Evolutionary conservation across 306 rosid genomes (phyloP), one percentile per base, ranked within the genome.

Genomic region (Acmispon strigosus): DNA sequence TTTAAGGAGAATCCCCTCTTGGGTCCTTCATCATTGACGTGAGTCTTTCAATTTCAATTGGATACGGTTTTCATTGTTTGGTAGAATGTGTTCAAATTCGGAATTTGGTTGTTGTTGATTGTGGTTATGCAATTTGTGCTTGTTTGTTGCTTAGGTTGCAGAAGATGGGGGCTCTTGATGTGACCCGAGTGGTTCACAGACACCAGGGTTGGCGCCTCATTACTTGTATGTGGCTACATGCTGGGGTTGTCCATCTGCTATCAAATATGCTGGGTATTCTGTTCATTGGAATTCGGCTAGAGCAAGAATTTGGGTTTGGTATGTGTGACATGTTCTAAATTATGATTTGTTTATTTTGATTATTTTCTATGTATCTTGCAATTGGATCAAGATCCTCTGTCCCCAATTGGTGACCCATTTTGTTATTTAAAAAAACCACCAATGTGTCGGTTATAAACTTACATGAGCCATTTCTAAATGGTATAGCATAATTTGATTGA

Each of bases 301-400:
- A 94, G 84, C 98, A 87, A 83, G 98, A 94, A 79, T 94, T 94
- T 56, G 98, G 97, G 22, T 94, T 94, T 55, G 82, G 98, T 94
- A 88, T 58, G 93, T 79, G 39, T 77, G 32, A 15, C 64, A 18
- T 24, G 27, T 53, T 64, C 78, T 62, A 49, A 61, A 74, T 52
- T 37, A 37, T 12, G 58, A 72, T 41, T 16, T 20, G 15, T 61
- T 20, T 39, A 39, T 69, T 41, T 16, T 20, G 15, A 56, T 20
- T 39, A 39, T 69, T 69, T 74, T 44, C 10, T 45, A 3, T 74
- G 55, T 41, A 4, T 43, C 37, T 72, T 71, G 51, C 34, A 41
- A 17, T 58, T 67, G n/a, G n/a, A n/a, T n/a, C n/a, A n/a, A n/a
- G n/a, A n/a, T n/a, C n/a, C n/a, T n/a, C n/a, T n/a, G n/a, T n/a